Percentiles rank a stretch among this genome's conserved stretches.
Conservation (phyloP, 768 basidiomycete genomes). For the Boletus coccyginus region DNA sequence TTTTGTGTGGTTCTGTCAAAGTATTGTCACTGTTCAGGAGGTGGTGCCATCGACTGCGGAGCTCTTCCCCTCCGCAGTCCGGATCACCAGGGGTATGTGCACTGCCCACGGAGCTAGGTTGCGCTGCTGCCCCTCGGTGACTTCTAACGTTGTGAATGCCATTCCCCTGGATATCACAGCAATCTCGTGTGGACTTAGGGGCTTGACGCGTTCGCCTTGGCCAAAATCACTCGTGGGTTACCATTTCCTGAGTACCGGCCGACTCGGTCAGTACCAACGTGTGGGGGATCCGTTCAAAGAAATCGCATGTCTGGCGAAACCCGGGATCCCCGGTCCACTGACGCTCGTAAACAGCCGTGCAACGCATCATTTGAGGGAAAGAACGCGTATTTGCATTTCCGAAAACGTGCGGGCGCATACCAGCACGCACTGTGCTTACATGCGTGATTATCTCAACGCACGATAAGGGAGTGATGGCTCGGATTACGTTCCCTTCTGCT, state of each 20-base stretch:
- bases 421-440: background rate
- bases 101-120: constrained; percentile 12
- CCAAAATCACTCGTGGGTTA: background rate
- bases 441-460: constrained; percentile 15
- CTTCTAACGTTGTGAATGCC: constrained; percentile 10
- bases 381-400: constrained; percentile 17
- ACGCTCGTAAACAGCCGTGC: constrained; percentile 12
- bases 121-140: constrained; percentile 7
- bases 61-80: constrained; percentile 3
- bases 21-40: background rate
- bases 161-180: constrained; percentile 1
- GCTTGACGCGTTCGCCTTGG: background rate
- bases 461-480: constrained; percentile 7
- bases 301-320: constrained; percentile 1
- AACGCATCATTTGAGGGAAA: constrained; percentile 5
- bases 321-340: constrained; percentile 7
- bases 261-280: background rate
- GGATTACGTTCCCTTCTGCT: constrained; percentile 8
- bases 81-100: constrained; percentile 19
- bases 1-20: constrained; percentile 2
- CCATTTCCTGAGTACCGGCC: background rate
- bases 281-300: constrained; percentile 3
- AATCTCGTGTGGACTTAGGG: constrained; percentile 10
- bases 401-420: constrained; percentile 3
- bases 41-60: constrained; percentile 2